Evolutionary conservation across 2,329 filamentous ascomycete species (phyloP).

Genomic region (Xylaria sp.): DNA sequence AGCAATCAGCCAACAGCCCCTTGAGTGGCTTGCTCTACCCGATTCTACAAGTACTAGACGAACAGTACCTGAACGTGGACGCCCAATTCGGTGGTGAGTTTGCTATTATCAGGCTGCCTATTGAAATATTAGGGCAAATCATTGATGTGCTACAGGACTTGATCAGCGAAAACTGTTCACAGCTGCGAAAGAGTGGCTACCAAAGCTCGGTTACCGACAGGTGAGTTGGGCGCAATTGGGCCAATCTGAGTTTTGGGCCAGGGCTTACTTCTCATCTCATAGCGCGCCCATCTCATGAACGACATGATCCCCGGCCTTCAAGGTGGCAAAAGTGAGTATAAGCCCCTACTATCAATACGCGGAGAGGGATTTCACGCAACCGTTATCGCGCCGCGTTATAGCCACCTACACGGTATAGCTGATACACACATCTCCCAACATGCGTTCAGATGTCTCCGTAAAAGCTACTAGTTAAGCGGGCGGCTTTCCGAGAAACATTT

Average conservation of each 20-base stretch:
- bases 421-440: background rate
- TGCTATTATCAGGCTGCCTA: background rate
- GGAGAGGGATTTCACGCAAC: background rate
- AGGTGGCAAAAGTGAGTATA: constrained; percentile 74
- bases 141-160: constrained; percentile 53
- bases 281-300: constrained; percentile 77
- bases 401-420: background rate
- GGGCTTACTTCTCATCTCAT: constrained; percentile 11
- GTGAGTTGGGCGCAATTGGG: constrained; percentile 24
- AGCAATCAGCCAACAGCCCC: constrained; percentile 83
- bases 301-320: constrained; percentile 89
- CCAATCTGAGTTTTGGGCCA: background rate
- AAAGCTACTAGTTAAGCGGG: background rate
- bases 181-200: constrained; percentile 84
- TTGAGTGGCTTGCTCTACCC: constrained; percentile 83
- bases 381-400: too few relatives aligned
- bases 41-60: constrained; percentile 89
- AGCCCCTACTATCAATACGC: background rate
- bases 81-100: constrained; percentile 80
- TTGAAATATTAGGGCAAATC: background rate
- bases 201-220: constrained; percentile 83
- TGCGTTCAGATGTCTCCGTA: background rate
- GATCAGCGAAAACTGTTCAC: constrained; percentile 94
- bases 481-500: background rate
- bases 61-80: constrained; percentile 88